Evolutionary conservation across 305 asterid genomes (phyloP), one percentile per base, ranked within the genome.

Genomic region (Coffea humblotiana): DNA sequence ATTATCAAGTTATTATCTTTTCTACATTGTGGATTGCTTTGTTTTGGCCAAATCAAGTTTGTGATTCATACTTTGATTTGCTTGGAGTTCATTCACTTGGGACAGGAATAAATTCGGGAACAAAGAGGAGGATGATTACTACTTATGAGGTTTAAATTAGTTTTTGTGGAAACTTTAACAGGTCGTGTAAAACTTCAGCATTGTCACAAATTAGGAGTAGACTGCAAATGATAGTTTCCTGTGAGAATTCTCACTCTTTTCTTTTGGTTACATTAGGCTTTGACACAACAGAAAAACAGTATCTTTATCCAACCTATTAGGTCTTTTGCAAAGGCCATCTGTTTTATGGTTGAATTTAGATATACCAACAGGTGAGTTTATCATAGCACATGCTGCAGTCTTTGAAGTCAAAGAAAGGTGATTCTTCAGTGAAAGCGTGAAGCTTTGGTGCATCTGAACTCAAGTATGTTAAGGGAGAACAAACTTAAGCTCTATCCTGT

Each of bases 1-100:
- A 71, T 56, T 77, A 12, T 48, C 52, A 72, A 48, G 66, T 48
- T 72, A 45, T 9, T 40, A 43, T 79, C 74, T 54, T 79, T 63
- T 79, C 78, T 10, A 15, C 63, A 60, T 63, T 73, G 56, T 48
- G 0, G 14, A 64, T 35, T 56, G 4, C 9, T 23, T 32, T 74
- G 7, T 61, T 13, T 49, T 52, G 56, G 45, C 37, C 54, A 25
- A 54, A 10, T 75, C 40, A 4, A 52, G 52, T n/a, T 51, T 66
- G 66, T 27, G 65, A 4, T 48, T 70, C 2, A 4, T 14, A 48
- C 11, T 18, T 76, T 5, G 32, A 18, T 15, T 2, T 25, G 7
- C 47, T 74, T 78, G 60, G 49, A 35, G 49, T 63, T 35, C 32
- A 47, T 68, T 40, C 6, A 40, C 6, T 37, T 40, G 3, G 54